Percentiles rank a stretch among this genome's conserved stretches.
These are phyloP conservation scores for Naganishia vishniacii DNA, from an alignment of 768 basidiomycete genomes.

Conservation along the genomic window DNA sequence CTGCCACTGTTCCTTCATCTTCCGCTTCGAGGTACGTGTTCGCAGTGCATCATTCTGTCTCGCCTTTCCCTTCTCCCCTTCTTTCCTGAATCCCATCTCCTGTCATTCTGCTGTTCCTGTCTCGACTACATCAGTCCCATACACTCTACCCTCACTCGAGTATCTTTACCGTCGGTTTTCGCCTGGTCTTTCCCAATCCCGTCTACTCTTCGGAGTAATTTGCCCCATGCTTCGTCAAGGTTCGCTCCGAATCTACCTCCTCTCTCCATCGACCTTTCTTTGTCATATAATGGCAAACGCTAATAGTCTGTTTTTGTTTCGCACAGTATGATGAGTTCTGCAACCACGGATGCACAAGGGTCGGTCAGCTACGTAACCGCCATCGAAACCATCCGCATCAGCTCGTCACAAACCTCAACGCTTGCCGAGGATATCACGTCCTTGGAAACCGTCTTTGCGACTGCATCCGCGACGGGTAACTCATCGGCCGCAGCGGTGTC, in stretches of 20 bases:
- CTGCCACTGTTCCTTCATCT: not conserved
- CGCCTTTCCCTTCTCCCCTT: not conserved
- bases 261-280: not conserved
- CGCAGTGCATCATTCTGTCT: not conserved
- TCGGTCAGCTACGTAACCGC: slow-evolving; percentile 35
- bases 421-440: slow-evolving; percentile 9
- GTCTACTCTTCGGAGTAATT: not conserved
- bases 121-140: not conserved
- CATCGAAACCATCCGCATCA: slow-evolving; percentile 26
- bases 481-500: slow-evolving; percentile 25
- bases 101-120: not conserved
- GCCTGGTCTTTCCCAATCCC: not conserved
- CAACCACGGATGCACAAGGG: slow-evolving; percentile 34
- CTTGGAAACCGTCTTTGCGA: slow-evolving; percentile 29
- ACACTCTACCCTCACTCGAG: too few relatives aligned
- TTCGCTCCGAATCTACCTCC: slow-evolving; percentile 5
- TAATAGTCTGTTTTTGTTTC: not conserved
- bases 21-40: slow-evolving; percentile 2
- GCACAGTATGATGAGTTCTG: slow-evolving; percentile 3
- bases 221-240: not conserved
- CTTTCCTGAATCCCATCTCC: too few relatives aligned
- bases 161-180: not conserved
- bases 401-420: not conserved
- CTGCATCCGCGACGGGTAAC: slow-evolving; percentile 26
- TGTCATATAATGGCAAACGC: not conserved